Percentiles rank a stretch among this genome's conserved stretches.
Evolutionary conservation across 345 rosid species (phyloP).

Genomic region (Murraya paniculata): DNA sequence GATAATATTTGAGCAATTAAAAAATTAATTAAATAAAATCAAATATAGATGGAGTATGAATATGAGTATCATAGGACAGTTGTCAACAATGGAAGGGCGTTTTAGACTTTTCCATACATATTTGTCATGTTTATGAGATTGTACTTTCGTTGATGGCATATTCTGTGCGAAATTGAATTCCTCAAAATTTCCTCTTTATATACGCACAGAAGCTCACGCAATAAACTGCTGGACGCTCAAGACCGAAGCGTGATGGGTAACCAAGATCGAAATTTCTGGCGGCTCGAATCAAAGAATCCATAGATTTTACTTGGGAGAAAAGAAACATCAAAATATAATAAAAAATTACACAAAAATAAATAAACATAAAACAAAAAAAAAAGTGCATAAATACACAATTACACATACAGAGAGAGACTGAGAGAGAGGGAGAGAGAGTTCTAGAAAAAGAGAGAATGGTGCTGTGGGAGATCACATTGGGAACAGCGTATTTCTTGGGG

Average conservation of each 20-base stretch:
- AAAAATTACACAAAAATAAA: neutral
- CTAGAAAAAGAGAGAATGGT: constrained; percentile 45
- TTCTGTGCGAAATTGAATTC: too few species aligned
- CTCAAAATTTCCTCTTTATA: neutral
- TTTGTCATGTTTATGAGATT: neutral
- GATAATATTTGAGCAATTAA: too few species aligned
- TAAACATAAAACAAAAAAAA: too few species aligned
- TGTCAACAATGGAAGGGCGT: neutral
- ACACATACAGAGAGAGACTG: neutral
- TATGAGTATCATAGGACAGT: too few species aligned
- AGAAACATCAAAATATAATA: neutral
- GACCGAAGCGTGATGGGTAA: neutral
- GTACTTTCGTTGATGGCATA: neutral
- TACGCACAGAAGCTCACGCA: too few species aligned
- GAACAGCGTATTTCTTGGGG: constrained; percentile 84
- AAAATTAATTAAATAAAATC: too few species aligned
- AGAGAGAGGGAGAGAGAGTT: constrained; percentile 1
- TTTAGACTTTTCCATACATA: neutral
- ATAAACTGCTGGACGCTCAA: neutral
- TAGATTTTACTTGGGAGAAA: constrained; percentile 3
- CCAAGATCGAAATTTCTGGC: constrained; percentile 17
- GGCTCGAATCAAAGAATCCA: neutral
- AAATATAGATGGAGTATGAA: too few species aligned
- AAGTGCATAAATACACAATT: neutral
- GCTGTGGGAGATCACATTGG: constrained; percentile 88